These are phyloP conservation scores for Podaxis sp. DNA, from an alignment of 768 basidiomycete genomes.

Conservation along the genomic window DNA sequence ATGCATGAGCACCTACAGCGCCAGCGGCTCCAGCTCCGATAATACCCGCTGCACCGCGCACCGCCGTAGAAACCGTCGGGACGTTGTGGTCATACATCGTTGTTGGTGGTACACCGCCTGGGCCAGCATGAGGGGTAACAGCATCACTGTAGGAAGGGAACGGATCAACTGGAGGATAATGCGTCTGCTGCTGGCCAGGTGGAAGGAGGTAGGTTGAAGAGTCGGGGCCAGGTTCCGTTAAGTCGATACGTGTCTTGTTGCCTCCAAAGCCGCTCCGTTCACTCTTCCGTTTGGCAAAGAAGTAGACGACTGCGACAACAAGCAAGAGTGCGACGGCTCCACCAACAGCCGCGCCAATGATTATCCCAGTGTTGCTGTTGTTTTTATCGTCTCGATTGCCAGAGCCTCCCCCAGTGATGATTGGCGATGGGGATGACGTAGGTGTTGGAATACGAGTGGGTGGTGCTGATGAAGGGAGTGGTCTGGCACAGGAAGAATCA, in stretches of 20 bases:
- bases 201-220: slow-evolving; percentile 12
- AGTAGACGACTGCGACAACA: slow-evolving; percentile 13
- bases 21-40: background rate
- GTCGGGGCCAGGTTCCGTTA: slow-evolving; percentile 4
- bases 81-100: background rate
- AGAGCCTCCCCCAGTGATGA: background rate
- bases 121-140: background rate
- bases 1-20: background rate
- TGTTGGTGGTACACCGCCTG: background rate
- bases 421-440: background rate
- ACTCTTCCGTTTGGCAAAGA: slow-evolving; percentile 17
- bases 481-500: slow-evolving; percentile 21
- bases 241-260: slow-evolving; percentile 13
- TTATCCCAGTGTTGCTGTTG: slow-evolving; percentile 12
- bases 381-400: background rate
- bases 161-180: slow-evolving; percentile 1
- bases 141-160: slow-evolving; percentile 5
- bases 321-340: slow-evolving; percentile 15
- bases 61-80: background rate
- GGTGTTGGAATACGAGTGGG: slow-evolving; percentile 9
- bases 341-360: slow-evolving; percentile 18
- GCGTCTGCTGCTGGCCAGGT: slow-evolving; percentile 5
- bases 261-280: background rate
- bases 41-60: background rate
- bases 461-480: slow-evolving; percentile 1